These are phyloP conservation scores for Syzygium aqueum DNA, from an alignment of 345 rosid species.

Conservation along the genomic window DNA sequence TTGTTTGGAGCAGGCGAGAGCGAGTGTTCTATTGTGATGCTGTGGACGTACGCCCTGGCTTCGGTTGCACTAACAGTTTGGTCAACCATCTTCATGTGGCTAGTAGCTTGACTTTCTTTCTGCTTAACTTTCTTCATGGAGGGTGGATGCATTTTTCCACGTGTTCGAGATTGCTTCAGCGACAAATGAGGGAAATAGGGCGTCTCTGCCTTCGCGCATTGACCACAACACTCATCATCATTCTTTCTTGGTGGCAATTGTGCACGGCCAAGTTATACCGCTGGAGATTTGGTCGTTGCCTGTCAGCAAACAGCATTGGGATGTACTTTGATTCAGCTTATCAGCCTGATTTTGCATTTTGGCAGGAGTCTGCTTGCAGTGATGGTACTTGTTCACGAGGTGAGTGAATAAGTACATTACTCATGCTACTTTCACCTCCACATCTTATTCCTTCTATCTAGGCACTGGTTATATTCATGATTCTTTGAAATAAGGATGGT, in stretches of 20 bases:
- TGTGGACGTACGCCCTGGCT: conserved; percentile 28
- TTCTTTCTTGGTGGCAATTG: neutral
- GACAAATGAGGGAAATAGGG: neutral
- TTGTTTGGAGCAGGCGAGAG: conserved; percentile 30
- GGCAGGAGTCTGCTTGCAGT: neutral
- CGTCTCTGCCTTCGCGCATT: neutral
- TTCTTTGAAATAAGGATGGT: neutral
- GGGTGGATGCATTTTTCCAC: neutral
- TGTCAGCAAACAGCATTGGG: neutral
- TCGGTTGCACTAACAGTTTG: conserved; percentile 32
- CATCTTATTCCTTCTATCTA: neutral
- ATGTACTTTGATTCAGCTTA: neutral
- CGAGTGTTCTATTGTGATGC: conserved; percentile 36
- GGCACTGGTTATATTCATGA: neutral
- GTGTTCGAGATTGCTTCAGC: neutral
- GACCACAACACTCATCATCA: neutral
- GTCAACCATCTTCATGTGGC: conserved; percentile 39
- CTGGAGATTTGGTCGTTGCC: neutral
- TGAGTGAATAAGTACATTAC: neutral
- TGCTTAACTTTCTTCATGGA: neutral
- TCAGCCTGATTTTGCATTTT: neutral
- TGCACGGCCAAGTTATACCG: neutral
- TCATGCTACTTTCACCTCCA: neutral
- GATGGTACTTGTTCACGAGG: neutral
- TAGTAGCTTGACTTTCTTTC: neutral